Percentiles rank a stretch among this genome's conserved stretches.
These are phyloP conservation scores for Fraxinus xanthoxyloides DNA, from an alignment of 305 asterid species.

Conservation along the genomic window DNA sequence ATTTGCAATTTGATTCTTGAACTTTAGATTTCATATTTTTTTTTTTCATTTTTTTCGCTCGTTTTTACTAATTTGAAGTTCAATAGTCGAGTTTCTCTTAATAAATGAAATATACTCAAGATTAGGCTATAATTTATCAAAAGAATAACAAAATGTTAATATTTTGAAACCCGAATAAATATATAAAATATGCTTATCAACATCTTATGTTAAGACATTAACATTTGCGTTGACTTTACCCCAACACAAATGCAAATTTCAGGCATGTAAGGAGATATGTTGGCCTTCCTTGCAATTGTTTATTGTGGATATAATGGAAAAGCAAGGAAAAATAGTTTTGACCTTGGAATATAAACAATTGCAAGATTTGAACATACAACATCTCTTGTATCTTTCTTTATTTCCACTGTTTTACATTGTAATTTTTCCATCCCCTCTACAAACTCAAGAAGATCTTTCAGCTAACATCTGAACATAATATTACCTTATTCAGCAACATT, in stretches of 20 bases:
- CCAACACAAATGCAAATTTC: not conserved
- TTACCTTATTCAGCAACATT: not conserved
- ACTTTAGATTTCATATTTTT: too few relatives aligned
- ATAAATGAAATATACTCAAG: too few relatives aligned
- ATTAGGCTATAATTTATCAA: too few relatives aligned
- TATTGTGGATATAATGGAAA: not conserved
- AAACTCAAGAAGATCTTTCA: not conserved
- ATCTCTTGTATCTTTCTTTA: not conserved
- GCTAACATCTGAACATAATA: not conserved
- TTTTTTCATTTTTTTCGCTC: too few relatives aligned
- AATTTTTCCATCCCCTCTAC: not conserved
- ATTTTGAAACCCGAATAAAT: too few relatives aligned
- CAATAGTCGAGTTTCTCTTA: too few relatives aligned
- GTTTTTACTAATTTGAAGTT: too few relatives aligned
- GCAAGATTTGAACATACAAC: not conserved
- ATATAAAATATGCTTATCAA: too few relatives aligned
- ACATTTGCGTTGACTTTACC: not conserved
- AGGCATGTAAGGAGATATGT: not conserved
- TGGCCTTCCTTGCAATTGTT: not conserved
- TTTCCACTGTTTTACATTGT: not conserved
- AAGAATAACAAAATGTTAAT: too few relatives aligned
- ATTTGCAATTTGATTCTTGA: too few relatives aligned
- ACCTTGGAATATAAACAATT: not conserved
- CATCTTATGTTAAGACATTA: not conserved
- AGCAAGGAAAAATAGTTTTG: not conserved